A percentile compares a stretch with the other conserved stretches of the same genome.
Evolutionary conservation across 768 basidiomycete genomes (phyloP).

Genomic region (Exsudoporus frostii): DNA sequence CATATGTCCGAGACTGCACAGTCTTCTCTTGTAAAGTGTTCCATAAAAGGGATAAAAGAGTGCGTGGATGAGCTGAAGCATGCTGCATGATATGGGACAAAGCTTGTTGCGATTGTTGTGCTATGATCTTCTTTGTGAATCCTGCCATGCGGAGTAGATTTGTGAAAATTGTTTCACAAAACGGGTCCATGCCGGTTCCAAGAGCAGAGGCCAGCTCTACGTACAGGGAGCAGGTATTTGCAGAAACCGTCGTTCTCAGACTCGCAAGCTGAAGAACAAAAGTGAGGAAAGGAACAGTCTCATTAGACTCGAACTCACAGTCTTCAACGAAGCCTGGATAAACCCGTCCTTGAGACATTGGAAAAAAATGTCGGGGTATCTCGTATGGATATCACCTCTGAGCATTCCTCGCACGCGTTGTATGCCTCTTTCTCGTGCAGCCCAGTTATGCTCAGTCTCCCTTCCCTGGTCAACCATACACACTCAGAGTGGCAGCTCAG

Average conservation of each 20-base stretch:
- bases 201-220: conserved; percentile 67
- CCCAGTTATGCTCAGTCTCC: conserved; percentile 97
- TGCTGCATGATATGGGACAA: conserved; percentile 65
- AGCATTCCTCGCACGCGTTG: conserved; percentile 85
- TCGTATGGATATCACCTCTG: conserved; percentile 74
- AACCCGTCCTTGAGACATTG: conserved; percentile 72
- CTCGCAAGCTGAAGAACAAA: conserved; percentile 61
- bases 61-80: conserved; percentile 67
- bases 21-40: conserved; percentile 76
- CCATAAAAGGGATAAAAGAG: conserved; percentile 67
- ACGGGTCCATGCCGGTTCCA: conserved; percentile 67
- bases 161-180: conserved; percentile 73
- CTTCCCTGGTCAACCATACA: conserved; percentile 60
- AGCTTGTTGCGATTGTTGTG: conserved; percentile 77
- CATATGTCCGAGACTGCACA: conserved; percentile 67
- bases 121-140: conserved; percentile 90
- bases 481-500: neutral
- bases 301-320: conserved; percentile 49
- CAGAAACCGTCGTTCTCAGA: conserved; percentile 86
- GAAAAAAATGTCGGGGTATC: conserved; percentile 74
- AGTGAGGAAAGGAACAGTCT: neutral
- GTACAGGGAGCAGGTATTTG: conserved; percentile 76
- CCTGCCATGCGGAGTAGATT: conserved; percentile 82
- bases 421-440: conserved; percentile 71
- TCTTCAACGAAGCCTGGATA: conserved; percentile 79